Evolutionary conservation across 352 stramenopile genomes (phyloP), one percentile per base, ranked within the genome.

Genomic region (Phytophthora litchii): DNA sequence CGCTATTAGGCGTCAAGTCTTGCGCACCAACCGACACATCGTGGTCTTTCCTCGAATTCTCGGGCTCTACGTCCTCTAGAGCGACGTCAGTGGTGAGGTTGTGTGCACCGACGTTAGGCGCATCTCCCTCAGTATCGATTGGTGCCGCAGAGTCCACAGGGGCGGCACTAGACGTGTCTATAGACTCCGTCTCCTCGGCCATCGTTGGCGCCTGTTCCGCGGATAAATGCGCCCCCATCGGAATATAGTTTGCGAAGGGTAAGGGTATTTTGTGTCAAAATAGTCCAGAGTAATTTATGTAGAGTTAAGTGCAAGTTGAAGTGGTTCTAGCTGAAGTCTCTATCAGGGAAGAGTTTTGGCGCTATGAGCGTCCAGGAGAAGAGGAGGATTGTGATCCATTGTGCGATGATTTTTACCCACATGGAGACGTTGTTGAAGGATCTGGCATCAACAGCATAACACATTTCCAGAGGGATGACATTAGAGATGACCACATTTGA

Each of bases 331-430:
- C 29, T 70, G 31, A 99, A 99, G 55, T 98, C 95, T 29, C 96
- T 75, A 52, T 97, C 75, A 0, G 96, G 94, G 63, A 98, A 98
- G n/a, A 99, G 48, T 53, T 86, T 90, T 2, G 96, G 96, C 1
- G 96, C 96, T 3, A 97, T 42, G 16, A 98, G 70, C 11, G 96
- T 98, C 97, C 96, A 99, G 7, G 89, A 63, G 66, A 99, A 99
- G 1, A 99, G 63, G 11, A 90, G 48, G 32, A 98, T 84, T n/a
- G 87, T 92, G 38, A 97, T 56, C 95, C 96, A 99, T 56, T 99
- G 95, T 19, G 90, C 86, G 10, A 81, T 71, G 68, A 98, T 96
- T 36, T 98, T 94, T 52, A 99, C 93, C 94, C 94, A 99, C 94
- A 99, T 98, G 14, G 84, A 96, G 1, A 95, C 74, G 12, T 85